Evolutionary conservation across 1,284 basidiomycete genomes (phyloP).

Genomic region (Ustilago xerochloae): DNA sequence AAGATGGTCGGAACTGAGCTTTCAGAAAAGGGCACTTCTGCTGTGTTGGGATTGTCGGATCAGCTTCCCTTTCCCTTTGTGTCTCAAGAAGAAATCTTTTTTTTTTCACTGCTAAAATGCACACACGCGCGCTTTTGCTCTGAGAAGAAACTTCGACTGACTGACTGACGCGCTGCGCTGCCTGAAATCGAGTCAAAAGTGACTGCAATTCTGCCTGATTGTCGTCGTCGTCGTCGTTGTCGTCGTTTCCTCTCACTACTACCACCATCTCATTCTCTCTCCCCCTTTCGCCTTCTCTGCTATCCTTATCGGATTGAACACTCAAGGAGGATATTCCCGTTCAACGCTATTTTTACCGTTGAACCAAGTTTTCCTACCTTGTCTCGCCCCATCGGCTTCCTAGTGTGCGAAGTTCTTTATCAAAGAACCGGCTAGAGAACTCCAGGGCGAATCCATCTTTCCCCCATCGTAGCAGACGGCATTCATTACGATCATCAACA

Average conservation of each 20-base stretch:
- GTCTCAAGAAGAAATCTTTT: not conserved
- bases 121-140: not conserved
- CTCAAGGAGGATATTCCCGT: constrained; percentile 35
- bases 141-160: not conserved
- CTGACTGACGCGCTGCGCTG: not conserved
- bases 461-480: constrained; percentile 43
- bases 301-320: constrained; percentile 19
- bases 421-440: constrained; percentile 45
- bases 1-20: not conserved
- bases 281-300: constrained; percentile 42
- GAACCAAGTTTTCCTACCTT: constrained; percentile 44
- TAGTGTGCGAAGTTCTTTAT: constrained; percentile 42
- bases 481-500: not conserved
- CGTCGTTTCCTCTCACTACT: constrained; percentile 5
- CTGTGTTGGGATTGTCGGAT: not conserved
- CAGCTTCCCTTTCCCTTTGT: not conserved
- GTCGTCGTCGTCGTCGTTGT: not conserved
- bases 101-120: not conserved
- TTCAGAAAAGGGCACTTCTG: not conserved
- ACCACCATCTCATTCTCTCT: constrained; percentile 33
- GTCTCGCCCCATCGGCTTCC: constrained; percentile 47
- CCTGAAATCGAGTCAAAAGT: not conserved
- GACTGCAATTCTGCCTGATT: constrained; percentile 1
- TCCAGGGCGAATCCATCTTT: constrained; percentile 28
- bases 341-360: constrained; percentile 11